A percentile compares a stretch with the other conserved stretches of the same genome.
These are phyloP conservation scores for Neurospora tetraspora DNA, from an alignment of 495 filamentous ascomycete species.

Conservation along the genomic window DNA sequence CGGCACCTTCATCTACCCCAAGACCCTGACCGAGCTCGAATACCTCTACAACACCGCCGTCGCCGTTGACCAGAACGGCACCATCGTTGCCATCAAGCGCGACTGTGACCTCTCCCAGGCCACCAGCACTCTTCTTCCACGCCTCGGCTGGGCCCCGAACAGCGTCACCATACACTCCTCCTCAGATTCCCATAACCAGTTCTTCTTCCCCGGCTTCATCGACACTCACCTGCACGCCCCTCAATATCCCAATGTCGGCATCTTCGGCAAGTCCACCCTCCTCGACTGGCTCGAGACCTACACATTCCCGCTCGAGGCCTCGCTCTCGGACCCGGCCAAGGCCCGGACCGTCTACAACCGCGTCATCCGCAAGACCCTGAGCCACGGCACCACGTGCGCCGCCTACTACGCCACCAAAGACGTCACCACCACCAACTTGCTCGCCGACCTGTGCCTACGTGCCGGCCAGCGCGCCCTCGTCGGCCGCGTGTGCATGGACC, in stretches of 20 bases:
- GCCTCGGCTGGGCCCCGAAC: slow-evolving; percentile 26
- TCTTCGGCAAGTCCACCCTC: slow-evolving; percentile 84
- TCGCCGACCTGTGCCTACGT: slow-evolving; percentile 66
- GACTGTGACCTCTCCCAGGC: slow-evolving; percentile 17
- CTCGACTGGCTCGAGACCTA: slow-evolving; percentile 88
- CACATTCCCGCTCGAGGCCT: slow-evolving; percentile 88
- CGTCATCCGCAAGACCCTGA: slow-evolving; percentile 66
- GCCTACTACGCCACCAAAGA: slow-evolving; percentile 88
- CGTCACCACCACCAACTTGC: slow-evolving; percentile 72
- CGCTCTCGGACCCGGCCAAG: slow-evolving; percentile 42
- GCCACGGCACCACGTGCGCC: slow-evolving; percentile 83
- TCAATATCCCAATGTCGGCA: slow-evolving; percentile 84
- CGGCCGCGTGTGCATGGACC: slow-evolving; percentile 88
- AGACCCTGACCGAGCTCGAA: slow-evolving; percentile 43
- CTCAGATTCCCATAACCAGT: slow-evolving; percentile 39
- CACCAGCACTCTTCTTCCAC: slow-evolving; percentile 12
- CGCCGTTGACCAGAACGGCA: slow-evolving; percentile 55
- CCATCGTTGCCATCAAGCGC: slow-evolving; percentile 48
- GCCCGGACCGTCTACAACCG: slow-evolving; percentile 57
- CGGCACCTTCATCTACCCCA: slow-evolving; percentile 52
- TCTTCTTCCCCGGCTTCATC: slow-evolving; percentile 93
- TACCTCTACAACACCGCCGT: slow-evolving; percentile 50
- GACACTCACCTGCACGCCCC: slow-evolving; percentile 93
- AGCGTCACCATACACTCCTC: slow-evolving; percentile 27
- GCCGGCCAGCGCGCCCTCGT: slow-evolving; percentile 83